A percentile compares a stretch with the other conserved stretches of the same genome.
Conservation (phyloP, 2,329 filamentous ascomycete genomes). For the Alternaria triticina region DNA sequence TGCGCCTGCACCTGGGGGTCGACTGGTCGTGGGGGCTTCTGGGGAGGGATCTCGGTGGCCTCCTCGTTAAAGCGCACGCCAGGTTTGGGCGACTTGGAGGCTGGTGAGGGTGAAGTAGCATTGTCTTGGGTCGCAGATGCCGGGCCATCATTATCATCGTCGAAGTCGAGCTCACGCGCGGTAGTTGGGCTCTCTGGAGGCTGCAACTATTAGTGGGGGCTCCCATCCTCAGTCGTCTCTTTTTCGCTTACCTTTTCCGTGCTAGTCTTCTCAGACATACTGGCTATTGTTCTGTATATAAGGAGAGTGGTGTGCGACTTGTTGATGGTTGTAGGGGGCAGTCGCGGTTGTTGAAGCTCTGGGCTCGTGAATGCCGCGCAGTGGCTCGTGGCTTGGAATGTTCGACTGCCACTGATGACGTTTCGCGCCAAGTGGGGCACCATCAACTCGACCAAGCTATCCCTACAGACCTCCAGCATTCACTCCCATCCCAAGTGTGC, state of each 20-base stretch:
- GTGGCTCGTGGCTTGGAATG: constrained; percentile 17
- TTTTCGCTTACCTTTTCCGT: constrained; percentile 16
- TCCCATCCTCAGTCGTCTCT: not conserved
- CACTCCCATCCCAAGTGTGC: not conserved
- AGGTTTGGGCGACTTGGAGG: constrained; percentile 49
- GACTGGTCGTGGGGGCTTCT: constrained; percentile 82
- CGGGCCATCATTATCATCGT: constrained; percentile 60
- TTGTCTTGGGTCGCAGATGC: constrained; percentile 31
- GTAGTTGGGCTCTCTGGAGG: constrained; percentile 54
- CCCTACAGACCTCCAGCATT: not conserved
- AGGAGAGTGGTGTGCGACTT: not conserved
- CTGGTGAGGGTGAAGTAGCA: constrained; percentile 45
- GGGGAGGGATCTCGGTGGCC: constrained; percentile 63
- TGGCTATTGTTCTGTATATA: not conserved
- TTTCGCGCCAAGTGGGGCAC: constrained; percentile 18
- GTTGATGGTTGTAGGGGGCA: not conserved
- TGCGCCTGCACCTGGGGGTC: constrained; percentile 85
- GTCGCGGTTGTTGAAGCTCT: constrained; percentile 2
- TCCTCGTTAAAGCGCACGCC: constrained; percentile 57
- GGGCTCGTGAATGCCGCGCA: constrained; percentile 9
- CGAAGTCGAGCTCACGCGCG: constrained; percentile 63
- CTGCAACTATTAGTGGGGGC: constrained; percentile 14
- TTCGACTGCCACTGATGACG: constrained; percentile 21
- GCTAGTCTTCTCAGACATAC: constrained; percentile 28
- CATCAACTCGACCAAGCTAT: not conserved